Base-by-base conservation (phyloP, 768 basidiomycete species). In the Boletus insuetus region DNA sequence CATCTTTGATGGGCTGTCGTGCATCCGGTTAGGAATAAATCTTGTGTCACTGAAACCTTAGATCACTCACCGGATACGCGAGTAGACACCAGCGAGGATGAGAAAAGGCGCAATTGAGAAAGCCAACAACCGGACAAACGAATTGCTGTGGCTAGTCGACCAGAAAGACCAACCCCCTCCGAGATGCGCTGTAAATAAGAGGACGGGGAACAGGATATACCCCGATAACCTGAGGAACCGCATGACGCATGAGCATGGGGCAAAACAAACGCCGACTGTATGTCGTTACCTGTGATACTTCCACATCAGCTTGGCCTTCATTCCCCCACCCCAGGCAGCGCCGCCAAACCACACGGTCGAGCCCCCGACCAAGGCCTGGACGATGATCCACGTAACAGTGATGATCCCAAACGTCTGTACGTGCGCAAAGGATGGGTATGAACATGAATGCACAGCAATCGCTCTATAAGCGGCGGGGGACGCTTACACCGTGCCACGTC, bases 331-430 rank as follows among this genome's bases (percentile, higher is more conserved):
- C 64, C 92, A 88, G 0, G 77, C 75, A 16, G 76, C 77, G 12
- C 91, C 91, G 8, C 73, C 77, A 56, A 79, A 84, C 90, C 90
- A 91, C 16, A 91, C 87, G 47, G 86, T 89, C n/a, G 81, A 84
- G 3, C 77, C 88, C 6, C 91, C 91, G 0, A 91, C 17, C 10
- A 76, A 53, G 8, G 81, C 71, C 63, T 93, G 90, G 32, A 79
- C 52, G 16, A 83, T 24, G 41, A 91, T 71, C 87, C 87, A 89
- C 11, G 68, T 57, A 43, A 87, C 67, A n/a, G 78, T 72, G 37
- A 83, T 66, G n/a, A 87, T 69, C 0, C 91, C 92, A 51, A 91
- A 76, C 41, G 72, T 80, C 86, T 89, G 61, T 35, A 35, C 0
- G 3, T 4, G 34, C 19, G 11, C 12, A 20, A 53, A 29, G 29